Conservation (phyloP, 2,329 filamentous ascomycete species). For the Paraconiothyrium brasiliense region DNA sequence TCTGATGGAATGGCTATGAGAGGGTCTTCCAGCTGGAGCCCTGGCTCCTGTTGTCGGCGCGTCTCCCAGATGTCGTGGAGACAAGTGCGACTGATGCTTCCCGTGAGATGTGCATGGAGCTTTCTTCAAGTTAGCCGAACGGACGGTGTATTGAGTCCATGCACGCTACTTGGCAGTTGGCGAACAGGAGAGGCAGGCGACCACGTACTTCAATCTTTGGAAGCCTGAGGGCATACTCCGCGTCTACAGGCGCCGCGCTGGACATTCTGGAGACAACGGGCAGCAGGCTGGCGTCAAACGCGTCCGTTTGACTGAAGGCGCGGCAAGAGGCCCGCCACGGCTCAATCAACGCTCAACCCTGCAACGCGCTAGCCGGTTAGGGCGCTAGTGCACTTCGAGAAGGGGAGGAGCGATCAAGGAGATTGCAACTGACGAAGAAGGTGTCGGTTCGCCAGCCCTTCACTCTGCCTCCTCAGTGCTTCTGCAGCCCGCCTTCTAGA, state of each 20-base stretch:
- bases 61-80: constrained; percentile 77
- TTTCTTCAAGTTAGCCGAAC: constrained; percentile 51
- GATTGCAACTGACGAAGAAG: constrained; percentile 26
- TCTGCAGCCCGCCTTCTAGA: background rate
- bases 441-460: constrained; percentile 4
- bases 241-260: constrained; percentile 28
- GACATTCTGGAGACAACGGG: constrained; percentile 23
- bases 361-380: background rate
- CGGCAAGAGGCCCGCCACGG: background rate
- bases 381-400: constrained; percentile 17
- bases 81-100: constrained; percentile 76
- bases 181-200: constrained; percentile 25
- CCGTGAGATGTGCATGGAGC: constrained; percentile 83
- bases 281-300: constrained; percentile 33
- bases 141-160: constrained; percentile 31
- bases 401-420: constrained; percentile 17
- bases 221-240: constrained; percentile 45
- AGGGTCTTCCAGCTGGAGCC: constrained; percentile 72
- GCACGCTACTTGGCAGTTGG: constrained; percentile 31
- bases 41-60: constrained; percentile 62
- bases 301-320: constrained; percentile 29
- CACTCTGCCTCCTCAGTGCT: constrained; percentile 7
- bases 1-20: constrained; percentile 72
- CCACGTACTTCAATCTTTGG: constrained; percentile 56
- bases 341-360: background rate